Evolutionary conservation across 805 yeast species (phyloP).

Genomic region (Zygotorulaspora chibaensis): DNA sequence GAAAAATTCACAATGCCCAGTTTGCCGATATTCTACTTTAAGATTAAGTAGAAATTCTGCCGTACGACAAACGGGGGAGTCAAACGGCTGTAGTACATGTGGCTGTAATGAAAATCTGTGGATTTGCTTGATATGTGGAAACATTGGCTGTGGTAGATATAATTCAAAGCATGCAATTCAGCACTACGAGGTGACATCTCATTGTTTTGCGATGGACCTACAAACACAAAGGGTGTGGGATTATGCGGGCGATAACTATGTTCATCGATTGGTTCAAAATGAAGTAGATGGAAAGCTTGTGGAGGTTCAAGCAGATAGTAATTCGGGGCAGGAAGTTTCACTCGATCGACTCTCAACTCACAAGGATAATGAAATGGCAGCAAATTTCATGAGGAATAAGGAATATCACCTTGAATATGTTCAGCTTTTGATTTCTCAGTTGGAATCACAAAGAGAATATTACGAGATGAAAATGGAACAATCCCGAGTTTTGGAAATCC

Average conservation of each 20-base stretch:
- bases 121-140: slow-evolving; percentile 88
- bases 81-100: slow-evolving; percentile 51
- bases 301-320: slow-evolving; percentile 50
- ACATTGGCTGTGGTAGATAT: slow-evolving; percentile 88
- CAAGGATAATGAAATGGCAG: slow-evolving; percentile 17
- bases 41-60: slow-evolving; percentile 27
- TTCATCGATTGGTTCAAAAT: slow-evolving; percentile 78
- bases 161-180: slow-evolving; percentile 80
- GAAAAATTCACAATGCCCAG: slow-evolving; percentile 89
- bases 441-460: slow-evolving; percentile 81
- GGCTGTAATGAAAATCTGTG: slow-evolving; percentile 60
- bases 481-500: slow-evolving; percentile 18
- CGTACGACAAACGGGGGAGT: slow-evolving; percentile 28
- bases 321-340: slow-evolving; percentile 7
- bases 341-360: slow-evolving; percentile 11
- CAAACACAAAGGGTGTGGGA: slow-evolving; percentile 89
- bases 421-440: slow-evolving; percentile 68
- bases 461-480: slow-evolving; percentile 54
- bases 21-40: slow-evolving; percentile 70
- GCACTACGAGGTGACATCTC: slow-evolving; percentile 73
- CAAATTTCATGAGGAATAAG: slow-evolving; percentile 40
- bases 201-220: slow-evolving; percentile 88
- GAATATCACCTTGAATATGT: slow-evolving; percentile 75
- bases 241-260: slow-evolving; percentile 86
- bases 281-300: slow-evolving; percentile 87